Percentiles rank a stretch among this genome's conserved stretches.
These are phyloP conservation scores for Carex kokanica DNA, from an alignment of 176 grass and related monocot species.

Conservation along the genomic window DNA sequence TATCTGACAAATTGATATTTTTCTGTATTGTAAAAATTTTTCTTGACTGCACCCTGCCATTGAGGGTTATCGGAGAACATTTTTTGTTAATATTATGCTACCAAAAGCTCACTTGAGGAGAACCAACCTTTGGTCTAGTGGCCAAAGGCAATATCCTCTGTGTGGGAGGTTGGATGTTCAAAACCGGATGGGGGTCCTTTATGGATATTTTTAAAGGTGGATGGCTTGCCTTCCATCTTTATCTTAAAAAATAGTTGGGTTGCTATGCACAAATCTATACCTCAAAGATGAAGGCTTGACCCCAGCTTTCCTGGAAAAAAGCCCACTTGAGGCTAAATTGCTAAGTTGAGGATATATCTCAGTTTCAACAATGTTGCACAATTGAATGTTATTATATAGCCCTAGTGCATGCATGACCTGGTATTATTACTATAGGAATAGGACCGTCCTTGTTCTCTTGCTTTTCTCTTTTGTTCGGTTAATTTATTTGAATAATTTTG, in stretches of 20 bases:
- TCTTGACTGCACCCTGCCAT: background rate
- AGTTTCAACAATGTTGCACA: background rate
- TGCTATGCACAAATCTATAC: too few relatives aligned
- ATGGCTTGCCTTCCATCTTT: too few relatives aligned
- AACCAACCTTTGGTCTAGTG: too few relatives aligned
- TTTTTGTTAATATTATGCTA: background rate
- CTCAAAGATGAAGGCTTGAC: too few relatives aligned
- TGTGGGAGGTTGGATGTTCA: too few relatives aligned
- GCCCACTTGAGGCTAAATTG: background rate
- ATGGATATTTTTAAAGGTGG: too few relatives aligned
- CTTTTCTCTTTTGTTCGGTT: background rate
- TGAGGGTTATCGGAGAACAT: background rate
- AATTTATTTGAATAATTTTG: background rate
- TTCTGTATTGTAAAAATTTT: background rate
- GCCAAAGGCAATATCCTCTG: too few relatives aligned
- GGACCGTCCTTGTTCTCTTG: background rate
- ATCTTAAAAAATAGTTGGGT: too few relatives aligned
- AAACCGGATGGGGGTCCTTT: too few relatives aligned
- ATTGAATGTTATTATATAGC: background rate
- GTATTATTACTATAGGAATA: background rate
- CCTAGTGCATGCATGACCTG: background rate
- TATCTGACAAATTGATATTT: background rate
- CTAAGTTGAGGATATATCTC: background rate
- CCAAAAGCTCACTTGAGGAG: background rate
- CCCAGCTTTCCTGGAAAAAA: background rate